These are phyloP conservation scores for Cucurbita argyrosperma DNA, from an alignment of 306 rosid species.

Conservation along the genomic window DNA sequence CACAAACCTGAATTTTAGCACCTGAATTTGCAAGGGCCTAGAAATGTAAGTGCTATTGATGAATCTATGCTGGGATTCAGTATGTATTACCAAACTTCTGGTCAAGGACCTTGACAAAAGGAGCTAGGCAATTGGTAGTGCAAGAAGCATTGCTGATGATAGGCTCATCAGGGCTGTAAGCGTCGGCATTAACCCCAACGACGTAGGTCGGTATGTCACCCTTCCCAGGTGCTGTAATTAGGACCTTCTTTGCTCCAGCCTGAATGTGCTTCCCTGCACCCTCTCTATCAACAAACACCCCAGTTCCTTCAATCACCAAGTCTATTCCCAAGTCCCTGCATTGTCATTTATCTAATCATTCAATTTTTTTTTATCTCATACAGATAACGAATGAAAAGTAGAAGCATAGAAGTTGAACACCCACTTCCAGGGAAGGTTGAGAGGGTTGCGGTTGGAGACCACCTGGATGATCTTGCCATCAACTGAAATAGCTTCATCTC, in stretches of 20 bases:
- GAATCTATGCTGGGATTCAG: not conserved
- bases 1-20: not conserved
- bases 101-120: conserved; percentile 93
- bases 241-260: conserved; percentile 96
- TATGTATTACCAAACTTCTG: conserved; percentile 61
- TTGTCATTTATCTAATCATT: not conserved
- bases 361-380: not conserved
- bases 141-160: conserved; percentile 99
- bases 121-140: conserved; percentile 99
- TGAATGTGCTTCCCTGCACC: conserved; percentile 90
- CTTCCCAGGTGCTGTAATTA: conserved; percentile 95
- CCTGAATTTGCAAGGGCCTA: not conserved
- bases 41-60: not conserved
- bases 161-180: conserved; percentile 46
- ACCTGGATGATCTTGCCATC: conserved; percentile 88
- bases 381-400: not conserved
- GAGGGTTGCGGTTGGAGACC: conserved; percentile 71
- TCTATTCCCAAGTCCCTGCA: conserved; percentile 74
- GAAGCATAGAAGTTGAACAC: conserved; percentile 1
- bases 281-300: conserved; percentile 90
- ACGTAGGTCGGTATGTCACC: conserved; percentile 98
- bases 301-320: conserved; percentile 95
- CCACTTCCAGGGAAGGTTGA: conserved; percentile 83
- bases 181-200: conserved; percentile 80
- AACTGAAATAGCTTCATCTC: conserved; percentile 51